Percentiles rank a stretch among this genome's conserved stretches.
phyloP scores from a whole-genome alignment of 192 early-diverging fungal genomes.

The Haplosporangium gracile region DNA sequence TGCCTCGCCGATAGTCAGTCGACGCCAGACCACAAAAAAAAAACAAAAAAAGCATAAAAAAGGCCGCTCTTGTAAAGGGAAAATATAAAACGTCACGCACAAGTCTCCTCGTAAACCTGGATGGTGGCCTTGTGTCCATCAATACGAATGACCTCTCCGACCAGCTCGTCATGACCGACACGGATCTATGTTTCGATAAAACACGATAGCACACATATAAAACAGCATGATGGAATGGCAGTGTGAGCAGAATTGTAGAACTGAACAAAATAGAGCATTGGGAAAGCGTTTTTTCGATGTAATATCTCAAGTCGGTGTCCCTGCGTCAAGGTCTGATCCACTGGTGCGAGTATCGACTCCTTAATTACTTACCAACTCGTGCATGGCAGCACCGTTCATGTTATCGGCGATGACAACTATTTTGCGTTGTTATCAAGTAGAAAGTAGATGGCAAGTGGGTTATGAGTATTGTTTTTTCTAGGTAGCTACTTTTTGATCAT shows the following conservation, averaged over 20 bases:
- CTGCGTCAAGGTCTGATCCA: neutral
- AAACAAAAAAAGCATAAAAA: neutral
- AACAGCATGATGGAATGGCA: neutral
- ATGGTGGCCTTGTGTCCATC: constrained; percentile 99
- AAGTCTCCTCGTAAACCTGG: constrained; percentile 99
- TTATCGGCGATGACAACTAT: constrained; percentile 98
- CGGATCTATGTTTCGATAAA: constrained; percentile 73
- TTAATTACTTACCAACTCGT: constrained; percentile 86
- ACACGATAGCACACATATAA: neutral
- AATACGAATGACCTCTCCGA: constrained; percentile 99
- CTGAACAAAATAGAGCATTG: neutral
- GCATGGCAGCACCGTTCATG: constrained; percentile 98
- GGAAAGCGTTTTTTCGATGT: neutral
- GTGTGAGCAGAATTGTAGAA: neutral
- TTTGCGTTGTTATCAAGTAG: neutral
- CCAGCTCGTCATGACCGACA: constrained; percentile 97
- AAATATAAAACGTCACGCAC: constrained; percentile 57
- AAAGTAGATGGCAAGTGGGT: neutral
- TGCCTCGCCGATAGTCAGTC: neutral
- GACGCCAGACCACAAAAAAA: neutral
- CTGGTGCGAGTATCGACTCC: neutral
- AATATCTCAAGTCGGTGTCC: neutral
- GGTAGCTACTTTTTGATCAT: neutral
- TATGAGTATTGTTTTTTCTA: neutral
- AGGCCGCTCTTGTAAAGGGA: neutral